Percentiles rank a stretch among this genome's conserved stretches.
Evolutionary conservation across 306 rosid species (phyloP).

Genomic region (Delonix regia): DNA sequence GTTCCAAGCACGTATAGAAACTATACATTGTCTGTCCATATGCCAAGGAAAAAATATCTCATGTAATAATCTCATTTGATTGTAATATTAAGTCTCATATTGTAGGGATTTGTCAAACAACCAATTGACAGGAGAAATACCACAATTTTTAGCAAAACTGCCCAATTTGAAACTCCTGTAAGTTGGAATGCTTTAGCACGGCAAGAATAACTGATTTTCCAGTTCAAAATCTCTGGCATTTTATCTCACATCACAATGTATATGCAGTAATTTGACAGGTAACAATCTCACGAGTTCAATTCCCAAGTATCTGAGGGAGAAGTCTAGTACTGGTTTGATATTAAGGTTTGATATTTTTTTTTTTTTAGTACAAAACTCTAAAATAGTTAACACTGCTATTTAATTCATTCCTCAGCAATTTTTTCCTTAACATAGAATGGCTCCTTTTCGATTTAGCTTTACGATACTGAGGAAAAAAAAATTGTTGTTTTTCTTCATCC

Average conservation of each 20-base stretch:
- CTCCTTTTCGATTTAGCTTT: neutral
- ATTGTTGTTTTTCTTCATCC: neutral
- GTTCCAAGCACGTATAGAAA: neutral
- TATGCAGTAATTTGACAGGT: conserved; percentile 3
- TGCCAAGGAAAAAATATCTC: no score
- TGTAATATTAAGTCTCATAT: neutral
- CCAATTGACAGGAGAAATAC: conserved; percentile 25
- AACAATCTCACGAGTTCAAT: conserved; percentile 2
- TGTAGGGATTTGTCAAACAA: conserved; percentile 36
- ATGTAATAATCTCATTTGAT: neutral
- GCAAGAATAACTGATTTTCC: neutral
- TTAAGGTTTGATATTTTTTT: conserved; percentile 8
- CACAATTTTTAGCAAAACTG: conserved; percentile 4
- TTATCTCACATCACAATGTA: neutral
- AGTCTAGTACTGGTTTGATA: neutral
- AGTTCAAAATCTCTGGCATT: neutral
- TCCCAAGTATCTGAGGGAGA: conserved; percentile 3
- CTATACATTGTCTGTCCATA: neutral
- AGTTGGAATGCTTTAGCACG: neutral
- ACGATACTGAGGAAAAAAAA: neutral
- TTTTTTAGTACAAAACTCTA: neutral
- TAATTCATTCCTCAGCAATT: neutral
- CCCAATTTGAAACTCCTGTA: conserved; percentile 18
- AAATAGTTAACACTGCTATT: no score
- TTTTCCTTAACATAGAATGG: neutral